phyloP scores from a whole-genome alignment of 1,284 basidiomycete species.

The Rugosomyces carneus region DNA sequence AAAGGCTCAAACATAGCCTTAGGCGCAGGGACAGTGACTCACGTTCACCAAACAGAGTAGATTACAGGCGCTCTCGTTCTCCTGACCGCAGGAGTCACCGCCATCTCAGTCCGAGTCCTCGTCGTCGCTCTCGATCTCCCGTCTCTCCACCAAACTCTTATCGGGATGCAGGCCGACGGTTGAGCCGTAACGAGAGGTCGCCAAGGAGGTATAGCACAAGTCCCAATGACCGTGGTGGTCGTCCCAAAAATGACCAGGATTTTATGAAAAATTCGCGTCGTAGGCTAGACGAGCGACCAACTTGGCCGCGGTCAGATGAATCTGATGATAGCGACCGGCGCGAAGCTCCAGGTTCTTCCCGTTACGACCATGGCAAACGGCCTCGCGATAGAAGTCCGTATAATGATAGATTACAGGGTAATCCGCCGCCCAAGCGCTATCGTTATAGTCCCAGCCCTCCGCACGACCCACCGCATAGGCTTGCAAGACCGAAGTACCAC shows the following conservation, averaged over 20 bases:
- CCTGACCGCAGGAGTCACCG: constrained; percentile 28
- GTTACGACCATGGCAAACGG: constrained; percentile 34
- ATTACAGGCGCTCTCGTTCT: constrained; percentile 28
- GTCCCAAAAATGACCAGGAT: constrained; percentile 5
- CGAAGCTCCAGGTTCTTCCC: constrained; percentile 17
- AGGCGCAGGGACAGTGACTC: constrained; percentile 39
- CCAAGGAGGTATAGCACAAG: constrained; percentile 11
- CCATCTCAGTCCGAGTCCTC: constrained; percentile 34
- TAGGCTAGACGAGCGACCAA: constrained; percentile 13
- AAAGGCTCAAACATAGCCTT: constrained; percentile 48
- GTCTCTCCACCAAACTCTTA: constrained; percentile 14
- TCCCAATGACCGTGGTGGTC: constrained; percentile 16
- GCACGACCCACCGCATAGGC: constrained; percentile 9
- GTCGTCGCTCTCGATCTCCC: constrained; percentile 25
- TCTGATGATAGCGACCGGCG: constrained; percentile 36
- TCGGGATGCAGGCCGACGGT: constrained; percentile 8
- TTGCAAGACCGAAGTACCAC: constrained; percentile 10
- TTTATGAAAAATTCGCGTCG: constrained; percentile 9
- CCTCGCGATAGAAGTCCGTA: constrained; percentile 40
- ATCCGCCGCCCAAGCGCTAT: constrained; percentile 25
- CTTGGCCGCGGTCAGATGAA: constrained; percentile 36
- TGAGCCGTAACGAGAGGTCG: constrained; percentile 12
- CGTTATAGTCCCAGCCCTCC: constrained; percentile 18
- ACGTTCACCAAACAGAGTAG: constrained; percentile 26
- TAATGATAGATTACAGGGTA: constrained; percentile 14